Percentiles rank a stretch among this genome's conserved stretches.
These are phyloP conservation scores for Pseudotulostoma volvatum DNA, from an alignment of 495 filamentous ascomycete genomes.

Conservation along the genomic window DNA sequence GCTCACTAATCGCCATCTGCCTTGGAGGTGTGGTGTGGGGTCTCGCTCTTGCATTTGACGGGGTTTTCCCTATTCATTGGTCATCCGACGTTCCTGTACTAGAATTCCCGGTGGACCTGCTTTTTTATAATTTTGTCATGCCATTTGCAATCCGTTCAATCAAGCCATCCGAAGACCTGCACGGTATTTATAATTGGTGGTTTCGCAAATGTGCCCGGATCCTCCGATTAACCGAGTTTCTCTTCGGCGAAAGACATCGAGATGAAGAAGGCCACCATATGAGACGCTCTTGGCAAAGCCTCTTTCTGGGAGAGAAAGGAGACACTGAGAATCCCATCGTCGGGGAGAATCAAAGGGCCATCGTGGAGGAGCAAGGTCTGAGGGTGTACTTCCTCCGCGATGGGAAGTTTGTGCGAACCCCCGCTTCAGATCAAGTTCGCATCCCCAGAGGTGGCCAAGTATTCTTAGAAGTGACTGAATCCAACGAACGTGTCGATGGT, in stretches of 20 bases:
- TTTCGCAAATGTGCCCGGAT: slow-evolving; percentile 71
- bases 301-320: slow-evolving; percentile 31
- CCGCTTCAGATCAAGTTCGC: slow-evolving; percentile 83
- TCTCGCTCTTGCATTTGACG: slow-evolving; percentile 45
- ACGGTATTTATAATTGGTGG: slow-evolving; percentile 88
- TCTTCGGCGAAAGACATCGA: slow-evolving; percentile 63
- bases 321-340: slow-evolving; percentile 32
- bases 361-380: slow-evolving; percentile 20
- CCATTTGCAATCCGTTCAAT: slow-evolving; percentile 66
- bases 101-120: slow-evolving; percentile 84
- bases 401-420: slow-evolving; percentile 78
- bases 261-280: slow-evolving; percentile 70
- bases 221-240: slow-evolving; percentile 74
- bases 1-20: slow-evolving; percentile 79
- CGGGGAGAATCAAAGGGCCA: slow-evolving; percentile 17
- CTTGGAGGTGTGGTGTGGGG: slow-evolving; percentile 93
- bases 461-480: slow-evolving; percentile 63
- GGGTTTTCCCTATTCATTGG: slow-evolving; percentile 81
- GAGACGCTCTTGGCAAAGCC: slow-evolving; percentile 35
- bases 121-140: slow-evolving; percentile 95
- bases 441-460: slow-evolving; percentile 69
- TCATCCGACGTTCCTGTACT: slow-evolving; percentile 76
- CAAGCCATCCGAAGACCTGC: slow-evolving; percentile 68
- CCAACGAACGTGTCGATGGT: slow-evolving; percentile 50
- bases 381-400: slow-evolving; percentile 44